Percentiles rank a stretch among this genome's conserved stretches.
Evolutionary conservation across 2,329 filamentous ascomycete species (phyloP).

Genomic region (Colletotrichum spinosum): DNA sequence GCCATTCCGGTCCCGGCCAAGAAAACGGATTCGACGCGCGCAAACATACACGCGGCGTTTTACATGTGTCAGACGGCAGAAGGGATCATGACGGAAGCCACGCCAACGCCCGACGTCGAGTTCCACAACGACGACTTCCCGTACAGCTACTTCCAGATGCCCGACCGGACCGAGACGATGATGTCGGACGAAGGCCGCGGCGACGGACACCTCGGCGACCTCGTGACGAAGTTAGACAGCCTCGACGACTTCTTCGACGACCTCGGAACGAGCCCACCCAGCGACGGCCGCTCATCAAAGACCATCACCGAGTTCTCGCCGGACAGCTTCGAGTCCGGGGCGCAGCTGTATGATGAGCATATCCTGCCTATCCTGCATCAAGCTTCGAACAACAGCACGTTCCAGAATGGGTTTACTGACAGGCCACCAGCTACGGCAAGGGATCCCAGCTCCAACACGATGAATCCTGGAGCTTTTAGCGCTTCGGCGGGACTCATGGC

Average conservation of each 20-base stretch:
- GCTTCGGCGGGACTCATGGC: conserved; percentile 47
- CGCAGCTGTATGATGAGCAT: conserved; percentile 91
- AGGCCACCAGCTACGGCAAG: conserved; percentile 71
- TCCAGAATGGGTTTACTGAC: conserved; percentile 91
- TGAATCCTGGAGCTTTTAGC: conserved; percentile 72
- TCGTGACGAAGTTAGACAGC: conserved; percentile 83
- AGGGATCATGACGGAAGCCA: conserved; percentile 67
- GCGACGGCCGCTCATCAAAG: conserved; percentile 70
- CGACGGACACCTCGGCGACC: conserved; percentile 82
- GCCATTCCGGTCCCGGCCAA: conserved; percentile 93
- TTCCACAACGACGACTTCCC: conserved; percentile 92
- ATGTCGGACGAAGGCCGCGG: conserved; percentile 84
- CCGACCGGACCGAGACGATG: conserved; percentile 88
- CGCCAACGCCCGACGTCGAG: conserved; percentile 86
- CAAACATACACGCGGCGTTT: conserved; percentile 95
- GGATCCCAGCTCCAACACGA: conserved; percentile 69
- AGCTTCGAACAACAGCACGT: conserved; percentile 81
- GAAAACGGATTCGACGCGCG: conserved; percentile 86
- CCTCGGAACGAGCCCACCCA: conserved; percentile 66
- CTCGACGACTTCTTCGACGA: conserved; percentile 87
- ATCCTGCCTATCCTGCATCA: conserved; percentile 91
- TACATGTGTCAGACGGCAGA: conserved; percentile 86
- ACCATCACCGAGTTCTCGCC: conserved; percentile 74
- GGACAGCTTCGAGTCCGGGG: conserved; percentile 77
- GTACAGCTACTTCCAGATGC: conserved; percentile 79